These are phyloP conservation scores for Phascolomyces articulosus DNA, from an alignment of 371 early-diverging fungal species.

Conservation along the genomic window DNA sequence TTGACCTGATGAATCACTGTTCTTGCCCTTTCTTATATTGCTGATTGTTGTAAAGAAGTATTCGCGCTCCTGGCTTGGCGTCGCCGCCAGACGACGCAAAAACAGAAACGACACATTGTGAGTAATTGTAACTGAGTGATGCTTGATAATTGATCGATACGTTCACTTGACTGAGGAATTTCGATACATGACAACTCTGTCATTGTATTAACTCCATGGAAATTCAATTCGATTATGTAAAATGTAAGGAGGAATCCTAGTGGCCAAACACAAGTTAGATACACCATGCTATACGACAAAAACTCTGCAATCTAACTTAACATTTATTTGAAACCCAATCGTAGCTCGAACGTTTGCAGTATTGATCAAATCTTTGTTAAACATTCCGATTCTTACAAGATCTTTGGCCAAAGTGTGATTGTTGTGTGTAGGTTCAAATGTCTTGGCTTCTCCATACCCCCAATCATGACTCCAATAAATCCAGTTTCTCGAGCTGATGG, in stretches of 20 bases:
- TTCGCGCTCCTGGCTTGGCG: too few species aligned
- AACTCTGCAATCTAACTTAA: not conserved
- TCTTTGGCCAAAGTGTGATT: not conserved
- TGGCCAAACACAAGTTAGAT: not conserved
- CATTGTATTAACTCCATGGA: not conserved
- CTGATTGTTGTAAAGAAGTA: too few species aligned
- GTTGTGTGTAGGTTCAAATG: not conserved
- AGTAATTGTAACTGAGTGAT: not conserved
- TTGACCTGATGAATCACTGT: too few species aligned
- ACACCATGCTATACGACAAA: not conserved
- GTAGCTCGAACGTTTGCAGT: not conserved
- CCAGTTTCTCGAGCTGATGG: not conserved
- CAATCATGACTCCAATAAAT: not conserved
- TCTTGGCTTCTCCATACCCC: not conserved
- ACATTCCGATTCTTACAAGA: not conserved
- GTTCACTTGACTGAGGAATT: not conserved
- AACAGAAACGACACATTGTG: too few species aligned
- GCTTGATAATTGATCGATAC: not conserved
- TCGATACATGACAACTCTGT: not conserved
- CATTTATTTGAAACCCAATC: not conserved
- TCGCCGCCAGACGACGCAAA: too few species aligned
- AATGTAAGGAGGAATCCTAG: not conserved
- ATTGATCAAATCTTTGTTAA: not conserved
- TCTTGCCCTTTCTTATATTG: too few species aligned
- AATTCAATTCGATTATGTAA: not conserved